Percentiles rank a stretch among this genome's conserved stretches.
phyloP scores from a whole-genome alignment of 805 yeast species.

The Suhomyces tanzawaensis region DNA sequence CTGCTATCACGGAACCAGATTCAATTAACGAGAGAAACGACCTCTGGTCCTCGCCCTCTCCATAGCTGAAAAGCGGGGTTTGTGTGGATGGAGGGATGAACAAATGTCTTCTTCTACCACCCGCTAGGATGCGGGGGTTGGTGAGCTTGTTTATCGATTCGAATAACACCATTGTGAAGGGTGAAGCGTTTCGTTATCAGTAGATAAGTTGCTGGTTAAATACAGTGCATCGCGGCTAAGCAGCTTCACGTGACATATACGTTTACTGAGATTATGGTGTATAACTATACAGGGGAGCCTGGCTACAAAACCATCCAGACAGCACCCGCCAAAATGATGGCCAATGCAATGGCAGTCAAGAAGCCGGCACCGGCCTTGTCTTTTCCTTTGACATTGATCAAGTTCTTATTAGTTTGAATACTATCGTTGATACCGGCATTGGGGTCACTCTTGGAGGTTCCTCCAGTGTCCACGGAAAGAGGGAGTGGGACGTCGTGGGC shows the following conservation, averaged over 20 bases:
- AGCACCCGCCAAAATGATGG: constrained; percentile 59
- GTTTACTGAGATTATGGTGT: background rate
- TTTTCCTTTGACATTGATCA: constrained; percentile 49
- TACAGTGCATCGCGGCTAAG: background rate
- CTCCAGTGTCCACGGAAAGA: constrained; percentile 35
- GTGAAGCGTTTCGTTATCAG: no score
- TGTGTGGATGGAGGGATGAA: constrained; percentile 46
- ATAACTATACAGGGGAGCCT: background rate
- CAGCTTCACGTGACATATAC: no score
- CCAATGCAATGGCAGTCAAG: constrained; percentile 71
- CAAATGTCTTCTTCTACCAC: constrained; percentile 38
- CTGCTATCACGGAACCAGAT: constrained; percentile 29
- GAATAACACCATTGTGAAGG: constrained; percentile 37
- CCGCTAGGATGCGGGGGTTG: constrained; percentile 35
- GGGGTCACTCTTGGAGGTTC: constrained; percentile 31
- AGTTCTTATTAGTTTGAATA: constrained; percentile 39
- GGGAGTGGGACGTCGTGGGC: constrained; percentile 34
- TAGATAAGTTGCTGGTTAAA: background rate
- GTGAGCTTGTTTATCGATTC: constrained; percentile 39
- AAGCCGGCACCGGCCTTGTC: constrained; percentile 85
- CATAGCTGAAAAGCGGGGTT: constrained; percentile 40
- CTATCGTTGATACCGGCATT: constrained; percentile 51
- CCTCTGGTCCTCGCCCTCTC: constrained; percentile 44
- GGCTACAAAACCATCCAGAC: constrained; percentile 71
- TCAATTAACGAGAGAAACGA: constrained; percentile 42